Percentiles rank a stretch among this genome's conserved stretches.
phyloP scores from a whole-genome alignment of 148 eudicot genomes.

The Rhododendron ferrugineum region DNA sequence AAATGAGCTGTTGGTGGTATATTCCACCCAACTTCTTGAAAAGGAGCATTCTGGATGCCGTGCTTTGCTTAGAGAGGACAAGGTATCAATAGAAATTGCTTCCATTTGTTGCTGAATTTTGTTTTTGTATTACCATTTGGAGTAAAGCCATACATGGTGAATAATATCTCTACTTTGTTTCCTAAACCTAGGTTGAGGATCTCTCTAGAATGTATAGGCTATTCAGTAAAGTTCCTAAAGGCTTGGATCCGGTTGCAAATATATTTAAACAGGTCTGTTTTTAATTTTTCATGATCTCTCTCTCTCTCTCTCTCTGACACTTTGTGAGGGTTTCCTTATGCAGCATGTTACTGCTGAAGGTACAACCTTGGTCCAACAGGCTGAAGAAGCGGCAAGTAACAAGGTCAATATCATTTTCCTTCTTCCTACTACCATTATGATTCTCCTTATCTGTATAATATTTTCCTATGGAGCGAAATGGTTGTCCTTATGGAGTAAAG shows the following conservation, averaged over 20 bases:
- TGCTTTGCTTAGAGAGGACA: constrained; percentile 56
- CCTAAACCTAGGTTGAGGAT: constrained; percentile 26
- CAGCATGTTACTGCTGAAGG: constrained; percentile 69
- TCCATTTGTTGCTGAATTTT: background rate
- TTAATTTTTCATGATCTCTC: background rate
- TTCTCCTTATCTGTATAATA: background rate
- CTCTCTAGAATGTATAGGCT: constrained; percentile 54
- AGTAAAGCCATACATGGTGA: background rate
- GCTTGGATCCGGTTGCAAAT: constrained; percentile 46
- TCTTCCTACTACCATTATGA: background rate
- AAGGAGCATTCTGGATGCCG: constrained; percentile 38
- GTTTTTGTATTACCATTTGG: background rate
- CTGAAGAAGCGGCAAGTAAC: constrained; percentile 60
- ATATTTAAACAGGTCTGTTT: background rate
- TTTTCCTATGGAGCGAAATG: background rate
- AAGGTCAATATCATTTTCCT: constrained; percentile 35
- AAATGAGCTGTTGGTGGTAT: constrained; percentile 45
- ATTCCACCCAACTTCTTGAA: constrained; percentile 28
- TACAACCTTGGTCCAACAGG: constrained; percentile 51
- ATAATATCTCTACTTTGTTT: constrained; percentile 1
- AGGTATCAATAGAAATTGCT: constrained; percentile 26
- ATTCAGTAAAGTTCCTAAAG: constrained; percentile 34
- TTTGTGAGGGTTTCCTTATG: constrained; percentile 9
- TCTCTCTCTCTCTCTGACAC: background rate
- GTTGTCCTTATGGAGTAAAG: background rate